Conservation (phyloP, 805 yeast species). For the Tetrapisispora phaffii region DNA sequence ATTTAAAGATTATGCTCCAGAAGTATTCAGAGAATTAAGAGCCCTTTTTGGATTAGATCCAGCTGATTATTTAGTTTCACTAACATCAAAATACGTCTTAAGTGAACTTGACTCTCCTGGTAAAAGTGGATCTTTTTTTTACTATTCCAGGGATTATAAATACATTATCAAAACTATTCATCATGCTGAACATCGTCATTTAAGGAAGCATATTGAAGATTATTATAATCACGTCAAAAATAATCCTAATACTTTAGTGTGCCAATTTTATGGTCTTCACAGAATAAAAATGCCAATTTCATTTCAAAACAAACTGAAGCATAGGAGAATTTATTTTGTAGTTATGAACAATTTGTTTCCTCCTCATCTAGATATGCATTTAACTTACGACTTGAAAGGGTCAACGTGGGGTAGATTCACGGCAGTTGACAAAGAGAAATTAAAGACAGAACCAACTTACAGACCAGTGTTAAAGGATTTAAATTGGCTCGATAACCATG, state of each 20-base stretch:
- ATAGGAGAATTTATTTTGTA: constrained; percentile 77
- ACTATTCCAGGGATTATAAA: constrained; percentile 86
- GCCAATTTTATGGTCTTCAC: constrained; percentile 95
- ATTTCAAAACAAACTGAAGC: constrained; percentile 30
- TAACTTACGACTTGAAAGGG: constrained; percentile 86
- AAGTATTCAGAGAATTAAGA: constrained; percentile 81
- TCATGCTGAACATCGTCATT: constrained; percentile 80
- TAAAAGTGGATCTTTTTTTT: constrained; percentile 91
- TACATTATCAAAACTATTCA: constrained; percentile 94
- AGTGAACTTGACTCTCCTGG: constrained; percentile 94
- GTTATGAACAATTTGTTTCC: constrained; percentile 98
- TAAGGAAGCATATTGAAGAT: constrained; percentile 60
- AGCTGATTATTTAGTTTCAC: constrained; percentile 85
- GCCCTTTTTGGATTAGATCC: constrained; percentile 80
- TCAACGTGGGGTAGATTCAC: constrained; percentile 76
- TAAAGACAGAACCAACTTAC: constrained; percentile 18
- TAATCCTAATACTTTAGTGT: constrained; percentile 79
- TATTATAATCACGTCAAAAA: constrained; percentile 72
- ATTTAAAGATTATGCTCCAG: constrained; percentile 93
- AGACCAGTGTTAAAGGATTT: constrained; percentile 67
- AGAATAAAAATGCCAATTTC: constrained; percentile 77
- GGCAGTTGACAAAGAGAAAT: constrained; percentile 17
- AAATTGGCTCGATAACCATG: constrained; percentile 69
- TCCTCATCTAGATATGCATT: constrained; percentile 77
- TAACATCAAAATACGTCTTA: constrained; percentile 86